These are phyloP conservation scores for Penicillium robsamsonii DNA, from an alignment of 495 filamentous ascomycete species.

Conservation along the genomic window DNA sequence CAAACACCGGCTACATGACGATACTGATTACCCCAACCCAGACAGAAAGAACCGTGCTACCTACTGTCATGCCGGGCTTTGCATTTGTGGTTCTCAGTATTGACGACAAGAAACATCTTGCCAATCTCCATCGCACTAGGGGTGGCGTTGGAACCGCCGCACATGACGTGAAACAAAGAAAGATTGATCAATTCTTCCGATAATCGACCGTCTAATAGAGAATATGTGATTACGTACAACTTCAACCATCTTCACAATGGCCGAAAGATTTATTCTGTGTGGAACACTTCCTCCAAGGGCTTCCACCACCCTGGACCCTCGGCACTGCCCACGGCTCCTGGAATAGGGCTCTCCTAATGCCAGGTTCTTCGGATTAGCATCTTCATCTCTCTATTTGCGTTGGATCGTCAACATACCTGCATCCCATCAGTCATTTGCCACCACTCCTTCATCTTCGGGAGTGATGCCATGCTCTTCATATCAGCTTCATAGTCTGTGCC, in stretches of 20 bases:
- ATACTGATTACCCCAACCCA: constrained; percentile 35
- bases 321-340: constrained; percentile 60
- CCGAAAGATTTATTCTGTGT: constrained; percentile 40
- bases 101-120: constrained; percentile 64
- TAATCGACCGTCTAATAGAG: constrained; percentile 15
- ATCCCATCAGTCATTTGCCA: constrained; percentile 75
- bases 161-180: constrained; percentile 69
- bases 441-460: constrained; percentile 71
- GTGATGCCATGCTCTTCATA: constrained; percentile 68
- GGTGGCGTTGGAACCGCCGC: constrained; percentile 72
- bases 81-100: constrained; percentile 22
- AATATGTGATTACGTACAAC: not conserved
- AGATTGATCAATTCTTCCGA: constrained; percentile 70
- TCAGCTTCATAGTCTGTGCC: constrained; percentile 66
- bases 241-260: not conserved
- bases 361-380: not conserved
- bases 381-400: not conserved
- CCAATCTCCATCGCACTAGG: constrained; percentile 65
- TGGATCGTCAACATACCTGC: constrained; percentile 48
- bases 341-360: constrained; percentile 50
- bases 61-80: constrained; percentile 20
- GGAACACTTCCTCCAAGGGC: constrained; percentile 69
- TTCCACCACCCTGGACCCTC: constrained; percentile 72
- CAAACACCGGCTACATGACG: constrained; percentile 63
- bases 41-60: not conserved